Evolutionary conservation across 306 rosid genomes (phyloP).

Genomic region (Acacia melanoxylon): DNA sequence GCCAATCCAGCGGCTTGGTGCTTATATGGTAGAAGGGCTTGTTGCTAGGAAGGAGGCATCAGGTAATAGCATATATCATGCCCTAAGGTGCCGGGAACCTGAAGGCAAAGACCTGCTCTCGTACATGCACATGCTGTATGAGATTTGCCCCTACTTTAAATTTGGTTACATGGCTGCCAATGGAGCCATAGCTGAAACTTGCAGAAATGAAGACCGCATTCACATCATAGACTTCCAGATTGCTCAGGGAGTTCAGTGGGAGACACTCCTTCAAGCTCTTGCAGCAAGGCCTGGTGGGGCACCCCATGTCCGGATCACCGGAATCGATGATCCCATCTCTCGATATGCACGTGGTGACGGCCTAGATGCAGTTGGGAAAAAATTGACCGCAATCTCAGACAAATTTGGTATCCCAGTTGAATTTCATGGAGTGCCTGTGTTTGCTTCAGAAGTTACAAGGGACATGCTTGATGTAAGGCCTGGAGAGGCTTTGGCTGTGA

Average conservation of each 20-base stretch:
- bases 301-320: slow-evolving; percentile 83
- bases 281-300: slow-evolving; percentile 92
- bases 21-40: slow-evolving; percentile 94
- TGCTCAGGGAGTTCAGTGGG: slow-evolving; percentile 89
- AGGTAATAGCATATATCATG: slow-evolving; percentile 74
- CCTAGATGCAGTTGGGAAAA: slow-evolving; percentile 58
- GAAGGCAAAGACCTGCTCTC: slow-evolving; percentile 81
- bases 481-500: slow-evolving; percentile 91
- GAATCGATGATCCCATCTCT: slow-evolving; percentile 78
- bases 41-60: slow-evolving; percentile 87
- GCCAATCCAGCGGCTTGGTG: slow-evolving; percentile 91
- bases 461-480: slow-evolving; percentile 78
- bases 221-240: slow-evolving; percentile 96
- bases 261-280: slow-evolving; percentile 95
- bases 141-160: slow-evolving; percentile 90
- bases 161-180: slow-evolving; percentile 99
- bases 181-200: slow-evolving; percentile 94
- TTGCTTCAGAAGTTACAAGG: slow-evolving; percentile 57
- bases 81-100: slow-evolving; percentile 85
- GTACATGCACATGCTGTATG: slow-evolving; percentile 83
- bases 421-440: slow-evolving; percentile 80
- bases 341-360: slow-evolving; percentile 86
- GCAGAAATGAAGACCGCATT: slow-evolving; percentile 74
- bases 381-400: slow-evolving; percentile 60
- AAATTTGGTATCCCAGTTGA: slow-evolving; percentile 75